Conservation (phyloP, 169 alveolate species). For the Eimeria tenella region DNA sequence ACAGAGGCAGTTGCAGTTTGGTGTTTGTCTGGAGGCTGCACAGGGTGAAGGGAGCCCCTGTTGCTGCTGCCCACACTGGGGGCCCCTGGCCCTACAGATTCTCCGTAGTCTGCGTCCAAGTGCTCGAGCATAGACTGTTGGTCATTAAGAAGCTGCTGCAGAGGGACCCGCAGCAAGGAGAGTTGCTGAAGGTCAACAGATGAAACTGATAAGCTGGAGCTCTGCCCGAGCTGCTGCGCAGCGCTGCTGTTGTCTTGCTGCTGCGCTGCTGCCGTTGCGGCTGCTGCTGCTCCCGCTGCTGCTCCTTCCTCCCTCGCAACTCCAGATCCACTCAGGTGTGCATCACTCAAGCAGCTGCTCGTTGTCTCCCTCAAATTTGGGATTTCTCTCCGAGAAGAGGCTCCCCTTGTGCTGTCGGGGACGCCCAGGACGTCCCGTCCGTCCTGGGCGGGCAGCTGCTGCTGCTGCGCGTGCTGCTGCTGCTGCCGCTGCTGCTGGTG, state of each 20-base stretch:
- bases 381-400: too few species aligned
- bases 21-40: not conserved
- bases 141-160: slow-evolving; percentile 31
- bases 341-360: too few species aligned
- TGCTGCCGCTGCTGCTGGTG: not conserved
- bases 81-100: not conserved
- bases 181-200: slow-evolving; percentile 33
- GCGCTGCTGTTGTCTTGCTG: slow-evolving; percentile 3
- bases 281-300: not conserved
- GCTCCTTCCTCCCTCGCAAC: not conserved
- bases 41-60: not conserved
- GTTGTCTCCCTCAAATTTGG: too few species aligned
- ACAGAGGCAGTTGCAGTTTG: not conserved
- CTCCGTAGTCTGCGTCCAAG: not conserved
- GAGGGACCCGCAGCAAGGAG: not conserved
- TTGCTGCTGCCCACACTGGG: not conserved
- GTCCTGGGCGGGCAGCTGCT: not conserved
- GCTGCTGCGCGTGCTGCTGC: slow-evolving; percentile 9
- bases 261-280: slow-evolving; percentile 15
- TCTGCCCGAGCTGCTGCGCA: slow-evolving; percentile 54
- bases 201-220: not conserved
- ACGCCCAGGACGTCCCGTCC: not conserved
- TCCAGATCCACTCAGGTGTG: not conserved
- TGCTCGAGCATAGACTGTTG: slow-evolving; percentile 34
- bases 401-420: too few species aligned